phyloP scores from a whole-genome alignment of 1,284 basidiomycete species.

The Trametes hirsuta region DNA sequence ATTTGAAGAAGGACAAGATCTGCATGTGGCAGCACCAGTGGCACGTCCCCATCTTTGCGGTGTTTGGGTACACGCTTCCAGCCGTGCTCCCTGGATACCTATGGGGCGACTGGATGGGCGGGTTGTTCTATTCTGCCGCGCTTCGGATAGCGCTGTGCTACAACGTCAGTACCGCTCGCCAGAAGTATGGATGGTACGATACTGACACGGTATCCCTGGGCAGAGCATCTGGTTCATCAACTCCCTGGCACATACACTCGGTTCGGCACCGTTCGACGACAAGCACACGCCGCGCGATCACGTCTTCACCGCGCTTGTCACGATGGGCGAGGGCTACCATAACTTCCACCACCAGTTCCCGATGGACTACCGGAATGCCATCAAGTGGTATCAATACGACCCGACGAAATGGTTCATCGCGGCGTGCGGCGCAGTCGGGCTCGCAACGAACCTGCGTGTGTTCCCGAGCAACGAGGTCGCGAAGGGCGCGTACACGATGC shows the following conservation, averaged over 20 bases:
- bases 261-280: constrained; percentile 91
- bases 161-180: constrained; percentile 57
- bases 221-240: constrained; percentile 95
- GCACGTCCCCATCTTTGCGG: constrained; percentile 73
- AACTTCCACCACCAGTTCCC: constrained; percentile 97
- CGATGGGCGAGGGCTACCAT: constrained; percentile 94
- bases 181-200: background rate
- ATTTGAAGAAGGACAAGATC: constrained; percentile 77
- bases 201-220: background rate
- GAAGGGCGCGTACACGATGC: constrained; percentile 93
- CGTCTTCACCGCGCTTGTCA: constrained; percentile 84
- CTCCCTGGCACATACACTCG: constrained; percentile 93
- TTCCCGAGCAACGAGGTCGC: constrained; percentile 95
- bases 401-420: constrained; percentile 93
- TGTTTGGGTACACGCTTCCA: constrained; percentile 77
- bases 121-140: constrained; percentile 84
- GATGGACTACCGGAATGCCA: constrained; percentile 93
- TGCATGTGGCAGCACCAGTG: constrained; percentile 87
- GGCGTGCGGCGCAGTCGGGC: constrained; percentile 62
- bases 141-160: constrained; percentile 85
- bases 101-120: constrained; percentile 87
- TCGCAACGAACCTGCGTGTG: constrained; percentile 86
- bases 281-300: constrained; percentile 92
- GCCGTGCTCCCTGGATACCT: constrained; percentile 77
- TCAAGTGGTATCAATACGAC: constrained; percentile 91